Conservation (phyloP, 83 land plant genomes). For the Diphasiastrum complanatum region DNA sequence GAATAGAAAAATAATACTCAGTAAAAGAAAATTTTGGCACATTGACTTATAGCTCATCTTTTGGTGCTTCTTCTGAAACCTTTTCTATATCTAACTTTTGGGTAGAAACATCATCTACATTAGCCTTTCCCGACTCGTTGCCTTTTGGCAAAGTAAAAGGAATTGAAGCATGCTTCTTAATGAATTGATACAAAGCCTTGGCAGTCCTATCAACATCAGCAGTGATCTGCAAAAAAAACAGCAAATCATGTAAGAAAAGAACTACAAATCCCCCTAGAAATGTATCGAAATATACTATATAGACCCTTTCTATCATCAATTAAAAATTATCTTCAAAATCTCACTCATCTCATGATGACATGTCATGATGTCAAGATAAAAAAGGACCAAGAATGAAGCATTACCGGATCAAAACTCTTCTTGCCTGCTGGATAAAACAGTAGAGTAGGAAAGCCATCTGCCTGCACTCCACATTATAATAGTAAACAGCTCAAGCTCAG, state of each 20-base stretch:
- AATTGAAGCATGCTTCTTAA: constrained; percentile 76
- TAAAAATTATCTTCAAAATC: not conserved
- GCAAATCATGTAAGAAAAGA: constrained; percentile 6
- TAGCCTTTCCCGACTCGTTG: too few species aligned
- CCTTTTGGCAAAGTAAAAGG: constrained; percentile 84
- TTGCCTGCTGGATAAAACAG: constrained; percentile 91
- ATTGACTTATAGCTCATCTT: too few species aligned
- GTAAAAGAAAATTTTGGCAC: too few species aligned
- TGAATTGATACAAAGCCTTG: constrained; percentile 71
- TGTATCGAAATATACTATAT: not conserved
- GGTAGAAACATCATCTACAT: too few species aligned
- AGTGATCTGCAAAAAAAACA: constrained; percentile 43
- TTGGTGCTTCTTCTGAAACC: too few species aligned
- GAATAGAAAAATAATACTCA: too few species aligned
- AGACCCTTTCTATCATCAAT: not conserved
- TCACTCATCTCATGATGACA: not conserved
- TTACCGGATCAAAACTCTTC: constrained; percentile 93
- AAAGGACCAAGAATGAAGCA: constrained; percentile 16
- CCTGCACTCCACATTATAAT: constrained; percentile 45
- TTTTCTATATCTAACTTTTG: too few species aligned
- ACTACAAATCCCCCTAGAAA: not conserved
- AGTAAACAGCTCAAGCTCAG: too few species aligned
- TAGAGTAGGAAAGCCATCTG: constrained; percentile 87
- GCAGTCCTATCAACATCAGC: constrained; percentile 69
- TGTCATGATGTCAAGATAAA: not conserved